Conservation (phyloP, 441 rosid genomes). For the Erodium trifolium region DNA sequence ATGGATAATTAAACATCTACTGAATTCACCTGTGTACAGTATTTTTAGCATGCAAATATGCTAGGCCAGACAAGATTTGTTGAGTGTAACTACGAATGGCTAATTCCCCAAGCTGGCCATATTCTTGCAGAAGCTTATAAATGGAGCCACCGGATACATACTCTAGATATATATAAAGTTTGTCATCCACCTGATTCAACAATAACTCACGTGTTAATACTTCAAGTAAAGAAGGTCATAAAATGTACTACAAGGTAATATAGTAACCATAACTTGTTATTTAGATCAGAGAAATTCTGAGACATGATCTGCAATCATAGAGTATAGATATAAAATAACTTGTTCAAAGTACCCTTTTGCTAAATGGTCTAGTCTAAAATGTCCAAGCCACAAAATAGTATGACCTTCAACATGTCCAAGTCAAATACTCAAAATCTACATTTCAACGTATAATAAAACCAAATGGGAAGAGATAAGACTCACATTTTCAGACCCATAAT, state of each 20-base stretch:
- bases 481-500: constrained; percentile 92
- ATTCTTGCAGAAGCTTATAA: constrained; percentile 89
- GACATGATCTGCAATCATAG: too few species aligned
- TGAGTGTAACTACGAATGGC: constrained; percentile 91
- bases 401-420: background rate
- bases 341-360: too few species aligned
- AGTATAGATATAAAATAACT: too few species aligned
- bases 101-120: constrained; percentile 74
- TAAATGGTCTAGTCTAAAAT: background rate
- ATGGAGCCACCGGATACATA: constrained; percentile 98
- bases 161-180: constrained; percentile 84
- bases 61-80: constrained; percentile 89
- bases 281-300: too few species aligned
- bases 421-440: too few species aligned
- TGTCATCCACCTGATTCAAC: constrained; percentile 61
- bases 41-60: constrained; percentile 69
- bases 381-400: background rate
- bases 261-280: too few species aligned
- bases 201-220: too few species aligned
- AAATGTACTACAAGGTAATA: too few species aligned
- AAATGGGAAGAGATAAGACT: constrained; percentile 9
- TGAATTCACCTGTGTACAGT: constrained; percentile 77
- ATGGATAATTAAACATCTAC: constrained; percentile 3
- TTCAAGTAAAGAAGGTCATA: too few species aligned
- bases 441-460: too few species aligned